Percentiles rank a stretch among this genome's conserved stretches.
Conservation (phyloP, 2,329 filamentous ascomycete species). For the Paraphoma chrysanthemicola region DNA sequence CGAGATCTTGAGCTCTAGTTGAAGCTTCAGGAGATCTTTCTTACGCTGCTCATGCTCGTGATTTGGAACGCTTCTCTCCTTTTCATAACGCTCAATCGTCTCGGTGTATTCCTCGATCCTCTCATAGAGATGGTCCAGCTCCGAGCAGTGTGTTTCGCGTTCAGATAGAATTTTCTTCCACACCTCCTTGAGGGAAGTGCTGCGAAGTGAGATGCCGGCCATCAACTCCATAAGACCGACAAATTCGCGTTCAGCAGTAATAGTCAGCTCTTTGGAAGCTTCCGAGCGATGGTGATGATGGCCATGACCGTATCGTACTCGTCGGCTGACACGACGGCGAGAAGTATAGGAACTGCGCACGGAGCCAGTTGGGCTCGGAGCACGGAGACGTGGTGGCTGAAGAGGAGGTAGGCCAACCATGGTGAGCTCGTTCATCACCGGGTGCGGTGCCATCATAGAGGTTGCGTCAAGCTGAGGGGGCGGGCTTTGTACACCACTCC, state of each 20-base stretch:
- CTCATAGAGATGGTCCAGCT: slow-evolving; percentile 5
- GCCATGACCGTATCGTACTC: neutral
- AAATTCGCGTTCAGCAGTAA: slow-evolving; percentile 12
- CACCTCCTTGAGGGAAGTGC: slow-evolving; percentile 12
- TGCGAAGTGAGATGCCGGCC: slow-evolving; percentile 8
- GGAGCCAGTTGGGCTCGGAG: slow-evolving; percentile 13
- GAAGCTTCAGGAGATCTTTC: slow-evolving; percentile 9
- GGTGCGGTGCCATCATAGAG: neutral
- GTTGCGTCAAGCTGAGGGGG: neutral
- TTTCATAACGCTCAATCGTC: slow-evolving; percentile 11
- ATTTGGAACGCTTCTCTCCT: slow-evolving; percentile 8
- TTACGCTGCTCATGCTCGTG: slow-evolving; percentile 13
- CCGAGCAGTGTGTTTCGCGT: slow-evolving; percentile 6
- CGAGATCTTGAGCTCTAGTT: slow-evolving; percentile 7
- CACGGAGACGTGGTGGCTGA: neutral
- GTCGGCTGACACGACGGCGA: slow-evolving; percentile 7
- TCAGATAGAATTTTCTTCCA: slow-evolving; percentile 15
- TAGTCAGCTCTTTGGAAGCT: slow-evolving; percentile 15
- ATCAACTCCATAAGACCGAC: slow-evolving; percentile 18
- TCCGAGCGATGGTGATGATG: slow-evolving; percentile 9
- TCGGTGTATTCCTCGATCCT: slow-evolving; percentile 12
- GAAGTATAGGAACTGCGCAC: slow-evolving; percentile 6
- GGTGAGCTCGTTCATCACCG: neutral
- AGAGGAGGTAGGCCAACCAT: neutral
- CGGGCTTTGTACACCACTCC: neutral